These are phyloP conservation scores for Periconia sp. DNA, from an alignment of 2,329 filamentous ascomycete species.

Conservation along the genomic window DNA sequence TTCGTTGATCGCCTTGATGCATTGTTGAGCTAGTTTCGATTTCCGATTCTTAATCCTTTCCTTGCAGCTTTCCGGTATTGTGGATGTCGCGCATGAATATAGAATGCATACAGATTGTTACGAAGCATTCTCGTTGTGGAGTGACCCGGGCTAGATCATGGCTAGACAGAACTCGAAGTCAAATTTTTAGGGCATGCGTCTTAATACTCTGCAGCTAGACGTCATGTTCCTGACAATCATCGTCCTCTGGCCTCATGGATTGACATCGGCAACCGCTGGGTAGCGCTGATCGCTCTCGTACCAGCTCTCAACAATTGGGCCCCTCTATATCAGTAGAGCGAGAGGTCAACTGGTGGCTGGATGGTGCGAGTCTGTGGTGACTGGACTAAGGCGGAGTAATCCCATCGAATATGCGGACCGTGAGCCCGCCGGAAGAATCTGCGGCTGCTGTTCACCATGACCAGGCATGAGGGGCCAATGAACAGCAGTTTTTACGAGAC, in stretches of 20 bases:
- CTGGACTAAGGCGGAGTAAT: constrained; percentile 2
- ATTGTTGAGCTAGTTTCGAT: constrained; percentile 15
- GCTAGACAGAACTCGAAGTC: constrained; percentile 1
- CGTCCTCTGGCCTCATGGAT: constrained; percentile 5
- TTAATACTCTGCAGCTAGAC: constrained; percentile 6
- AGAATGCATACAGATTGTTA: constrained; percentile 20
- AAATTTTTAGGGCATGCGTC: constrained; percentile 2
- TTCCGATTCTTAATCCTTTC: constrained; percentile 2
- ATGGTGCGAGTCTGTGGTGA: constrained; percentile 19
- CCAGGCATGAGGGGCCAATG: constrained; percentile 19
- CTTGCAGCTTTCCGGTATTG: constrained; percentile 12
- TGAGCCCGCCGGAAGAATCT: constrained; percentile 37
- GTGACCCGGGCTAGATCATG: constrained; percentile 7
- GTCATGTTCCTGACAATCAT: constrained; percentile 24
- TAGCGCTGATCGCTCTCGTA: constrained; percentile 11
- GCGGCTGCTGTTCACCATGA: constrained; percentile 11
- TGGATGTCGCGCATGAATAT: constrained; percentile 16
- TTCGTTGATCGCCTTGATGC: constrained; percentile 24
- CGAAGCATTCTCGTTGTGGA: constrained; percentile 8
- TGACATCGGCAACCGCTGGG: constrained; percentile 4
- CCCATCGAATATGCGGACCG: constrained; percentile 33
- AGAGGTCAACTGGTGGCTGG: constrained; percentile 10
- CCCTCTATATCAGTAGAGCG: background rate
- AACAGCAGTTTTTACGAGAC: constrained; percentile 17
- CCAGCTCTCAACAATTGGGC: constrained; percentile 7